These are phyloP conservation scores for Brassica nigra DNA, from an alignment of 345 rosid genomes.

Conservation along the genomic window DNA sequence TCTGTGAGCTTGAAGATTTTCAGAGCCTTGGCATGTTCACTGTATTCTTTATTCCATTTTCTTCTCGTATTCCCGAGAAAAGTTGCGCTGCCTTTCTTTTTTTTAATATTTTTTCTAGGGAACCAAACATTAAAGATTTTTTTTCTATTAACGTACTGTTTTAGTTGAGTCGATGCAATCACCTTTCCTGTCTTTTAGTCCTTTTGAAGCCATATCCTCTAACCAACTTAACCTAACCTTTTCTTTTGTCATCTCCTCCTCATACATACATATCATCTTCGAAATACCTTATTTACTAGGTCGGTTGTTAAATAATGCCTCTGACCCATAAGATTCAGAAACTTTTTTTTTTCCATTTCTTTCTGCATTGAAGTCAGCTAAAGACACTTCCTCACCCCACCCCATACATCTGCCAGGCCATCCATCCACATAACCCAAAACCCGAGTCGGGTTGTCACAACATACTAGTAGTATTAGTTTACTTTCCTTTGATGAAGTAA, in stretches of 20 bases:
- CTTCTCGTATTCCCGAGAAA: slow-evolving; percentile 33
- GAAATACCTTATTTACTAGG: not conserved
- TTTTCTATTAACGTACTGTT: slow-evolving; percentile 23
- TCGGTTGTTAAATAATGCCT: slow-evolving; percentile 6
- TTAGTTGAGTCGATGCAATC: slow-evolving; percentile 28
- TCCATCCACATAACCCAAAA: not conserved
- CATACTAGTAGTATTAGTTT: not conserved
- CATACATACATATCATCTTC: not conserved
- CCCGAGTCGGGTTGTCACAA: not conserved
- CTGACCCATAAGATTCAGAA: not conserved
- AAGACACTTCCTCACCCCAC: slow-evolving; percentile 27
- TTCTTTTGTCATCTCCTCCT: not conserved
- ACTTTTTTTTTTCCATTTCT: not conserved
- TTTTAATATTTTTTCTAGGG: not conserved
- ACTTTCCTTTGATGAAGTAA: not conserved
- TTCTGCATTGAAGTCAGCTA: slow-evolving; percentile 20
- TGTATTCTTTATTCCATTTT: slow-evolving; percentile 30
- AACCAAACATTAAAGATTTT: slow-evolving; percentile 12
- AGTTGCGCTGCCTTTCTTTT: slow-evolving; percentile 1
- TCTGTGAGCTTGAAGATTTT: slow-evolving; percentile 40
- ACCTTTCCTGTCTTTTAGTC: slow-evolving; percentile 34
- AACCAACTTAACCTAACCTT: slow-evolving; percentile 25
- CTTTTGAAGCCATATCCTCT: slow-evolving; percentile 21
- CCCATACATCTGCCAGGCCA: slow-evolving; percentile 35
- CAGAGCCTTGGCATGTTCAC: slow-evolving; percentile 36